phyloP scores from a whole-genome alignment of 2,329 filamentous ascomycete genomes.

The Cryphonectria parasitica region DNA sequence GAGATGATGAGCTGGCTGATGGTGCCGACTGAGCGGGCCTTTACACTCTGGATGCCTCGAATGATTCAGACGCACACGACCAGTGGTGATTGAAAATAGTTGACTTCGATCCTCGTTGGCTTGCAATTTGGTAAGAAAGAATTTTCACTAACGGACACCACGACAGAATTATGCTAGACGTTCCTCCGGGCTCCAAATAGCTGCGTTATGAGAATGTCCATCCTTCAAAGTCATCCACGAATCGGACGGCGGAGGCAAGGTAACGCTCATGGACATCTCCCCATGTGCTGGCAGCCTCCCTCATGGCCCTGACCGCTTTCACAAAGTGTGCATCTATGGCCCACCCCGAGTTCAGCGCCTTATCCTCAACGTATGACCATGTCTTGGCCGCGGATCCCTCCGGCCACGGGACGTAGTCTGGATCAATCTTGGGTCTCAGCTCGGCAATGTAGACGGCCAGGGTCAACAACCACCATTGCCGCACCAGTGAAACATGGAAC shows the following conservation, averaged over 20 bases:
- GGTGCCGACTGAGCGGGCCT: background rate
- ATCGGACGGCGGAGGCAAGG: constrained; percentile 69
- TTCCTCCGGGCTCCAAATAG: background rate
- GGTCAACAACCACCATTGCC: constrained; percentile 89
- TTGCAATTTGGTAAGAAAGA: background rate
- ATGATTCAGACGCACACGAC: background rate
- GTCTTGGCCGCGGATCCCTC: constrained; percentile 65
- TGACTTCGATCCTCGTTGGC: background rate
- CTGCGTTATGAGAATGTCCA: constrained; percentile 54
- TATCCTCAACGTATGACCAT: constrained; percentile 78
- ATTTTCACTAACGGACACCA: background rate
- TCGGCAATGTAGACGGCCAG: constrained; percentile 78
- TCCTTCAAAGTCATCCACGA: constrained; percentile 73
- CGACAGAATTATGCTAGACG: background rate
- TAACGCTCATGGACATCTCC: constrained; percentile 69
- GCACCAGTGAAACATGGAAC: constrained; percentile 73
- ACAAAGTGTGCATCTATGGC: constrained; percentile 81
- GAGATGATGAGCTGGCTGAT: background rate
- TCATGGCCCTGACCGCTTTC: constrained; percentile 77
- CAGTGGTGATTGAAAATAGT: background rate
- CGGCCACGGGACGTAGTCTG: constrained; percentile 59
- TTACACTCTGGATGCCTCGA: background rate
- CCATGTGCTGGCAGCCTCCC: constrained; percentile 75
- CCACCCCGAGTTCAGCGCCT: constrained; percentile 70
- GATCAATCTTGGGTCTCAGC: constrained; percentile 71